These are phyloP conservation scores for Aspergillus unguis DNA, from an alignment of 2,329 filamentous ascomycete species.

Conservation along the genomic window DNA sequence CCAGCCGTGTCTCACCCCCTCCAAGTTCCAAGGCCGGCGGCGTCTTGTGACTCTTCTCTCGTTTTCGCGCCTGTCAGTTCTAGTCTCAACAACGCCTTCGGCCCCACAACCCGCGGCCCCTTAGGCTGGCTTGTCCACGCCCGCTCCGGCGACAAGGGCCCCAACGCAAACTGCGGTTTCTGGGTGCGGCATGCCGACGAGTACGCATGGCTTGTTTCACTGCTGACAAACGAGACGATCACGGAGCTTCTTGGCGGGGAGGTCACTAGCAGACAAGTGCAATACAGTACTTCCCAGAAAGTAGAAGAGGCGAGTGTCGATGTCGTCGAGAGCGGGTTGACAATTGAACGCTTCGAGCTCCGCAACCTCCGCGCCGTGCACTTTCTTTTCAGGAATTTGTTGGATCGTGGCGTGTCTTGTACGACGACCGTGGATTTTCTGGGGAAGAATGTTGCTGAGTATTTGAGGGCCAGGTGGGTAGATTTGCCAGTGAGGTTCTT, in stretches of 20 bases:
- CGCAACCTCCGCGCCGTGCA: slow-evolving; percentile 40
- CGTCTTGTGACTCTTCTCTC: not conserved
- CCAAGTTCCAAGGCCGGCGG: too few species aligned
- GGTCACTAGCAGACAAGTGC: not conserved
- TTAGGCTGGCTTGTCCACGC: slow-evolving; percentile 37
- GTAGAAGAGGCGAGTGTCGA: too few species aligned
- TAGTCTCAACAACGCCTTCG: slow-evolving; percentile 15
- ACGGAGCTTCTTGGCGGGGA: slow-evolving; percentile 26
- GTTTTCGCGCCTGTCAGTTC: not conserved
- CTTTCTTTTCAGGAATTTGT: slow-evolving; percentile 36
- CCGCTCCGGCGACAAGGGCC: slow-evolving; percentile 45
- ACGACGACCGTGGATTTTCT: slow-evolving; percentile 36
- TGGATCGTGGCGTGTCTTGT: slow-evolving; percentile 34
- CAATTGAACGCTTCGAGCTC: slow-evolving; percentile 48
- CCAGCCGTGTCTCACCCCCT: too few species aligned
- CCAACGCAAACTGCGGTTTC: slow-evolving; percentile 47
- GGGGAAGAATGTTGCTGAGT: slow-evolving; percentile 40
- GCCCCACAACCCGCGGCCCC: slow-evolving; percentile 21
- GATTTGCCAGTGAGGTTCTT: slow-evolving; percentile 35
- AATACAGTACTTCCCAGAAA: too few species aligned
- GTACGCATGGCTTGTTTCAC: slow-evolving; percentile 41
- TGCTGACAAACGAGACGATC: slow-evolving; percentile 21
- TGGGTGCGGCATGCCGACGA: slow-evolving; percentile 44
- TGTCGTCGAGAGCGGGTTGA: not conserved
- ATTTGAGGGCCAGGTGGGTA: slow-evolving; percentile 31